phyloP scores from a whole-genome alignment of 2,329 filamentous ascomycete genomes.

The Lasiodiplodia hormozganensis region DNA sequence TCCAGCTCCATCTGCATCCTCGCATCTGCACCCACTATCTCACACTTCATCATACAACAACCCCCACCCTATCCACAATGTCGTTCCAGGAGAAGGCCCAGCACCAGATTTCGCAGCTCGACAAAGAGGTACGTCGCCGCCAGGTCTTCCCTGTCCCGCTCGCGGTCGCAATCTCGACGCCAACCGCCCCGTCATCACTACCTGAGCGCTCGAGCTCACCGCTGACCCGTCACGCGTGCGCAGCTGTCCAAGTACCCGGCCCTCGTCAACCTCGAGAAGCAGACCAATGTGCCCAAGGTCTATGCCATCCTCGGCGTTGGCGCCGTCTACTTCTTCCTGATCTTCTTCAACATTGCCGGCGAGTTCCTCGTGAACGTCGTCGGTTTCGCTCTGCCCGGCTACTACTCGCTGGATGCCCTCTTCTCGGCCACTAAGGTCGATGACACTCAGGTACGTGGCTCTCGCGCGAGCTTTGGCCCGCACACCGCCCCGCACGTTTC shows the following conservation, averaged over 20 bases:
- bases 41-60: slow-evolving; percentile 12
- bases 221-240: slow-evolving; percentile 14
- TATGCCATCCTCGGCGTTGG: slow-evolving; percentile 79
- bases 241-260: slow-evolving; percentile 85
- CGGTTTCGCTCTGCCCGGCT: slow-evolving; percentile 81
- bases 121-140: slow-evolving; percentile 72
- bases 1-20: slow-evolving; percentile 7
- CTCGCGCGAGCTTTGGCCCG: slow-evolving; percentile 5
- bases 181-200: slow-evolving; percentile 1
- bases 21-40: slow-evolving; percentile 3
- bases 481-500: slow-evolving; percentile 7
- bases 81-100: slow-evolving; percentile 79
- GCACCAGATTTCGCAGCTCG: slow-evolving; percentile 78
- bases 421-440: slow-evolving; percentile 75
- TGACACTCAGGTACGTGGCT: slow-evolving; percentile 75
- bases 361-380: slow-evolving; percentile 88
- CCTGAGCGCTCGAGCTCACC: slow-evolving; percentile 11
- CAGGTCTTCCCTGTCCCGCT: neutral
- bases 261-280: slow-evolving; percentile 86
- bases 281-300: slow-evolving; percentile 82
- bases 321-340: slow-evolving; percentile 86
- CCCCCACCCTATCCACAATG: slow-evolving; percentile 59
- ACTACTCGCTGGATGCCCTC: slow-evolving; percentile 82
- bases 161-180: slow-evolving; percentile 27
- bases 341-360: slow-evolving; percentile 90